Conservation (phyloP, 2,329 filamentous ascomycete genomes). For the Kalaharituber pfeilii region DNA sequence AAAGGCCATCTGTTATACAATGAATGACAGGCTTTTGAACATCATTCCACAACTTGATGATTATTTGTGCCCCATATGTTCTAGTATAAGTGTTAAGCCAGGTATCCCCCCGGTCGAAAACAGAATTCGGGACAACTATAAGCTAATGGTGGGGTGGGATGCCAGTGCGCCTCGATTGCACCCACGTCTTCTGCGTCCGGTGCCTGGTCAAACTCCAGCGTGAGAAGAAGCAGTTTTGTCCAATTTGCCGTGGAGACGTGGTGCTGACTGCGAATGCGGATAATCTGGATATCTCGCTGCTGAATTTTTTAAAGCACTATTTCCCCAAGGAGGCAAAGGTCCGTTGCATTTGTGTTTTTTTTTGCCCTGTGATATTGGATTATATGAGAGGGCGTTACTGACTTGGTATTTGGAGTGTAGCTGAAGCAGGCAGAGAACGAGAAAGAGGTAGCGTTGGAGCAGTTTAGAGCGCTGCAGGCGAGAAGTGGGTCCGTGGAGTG, state of each 20-base stretch:
- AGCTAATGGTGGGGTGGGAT: no score
- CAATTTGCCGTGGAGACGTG: slow-evolving; percentile 55
- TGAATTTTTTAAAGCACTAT: slow-evolving; percentile 54
- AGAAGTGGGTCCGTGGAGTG: no score
- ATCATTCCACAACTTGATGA: slow-evolving; percentile 70
- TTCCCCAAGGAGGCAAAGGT: slow-evolving; percentile 54
- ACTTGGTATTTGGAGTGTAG: not conserved
- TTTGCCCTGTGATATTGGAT: not conserved
- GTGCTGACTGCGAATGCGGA: slow-evolving; percentile 52
- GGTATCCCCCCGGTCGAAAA: no score
- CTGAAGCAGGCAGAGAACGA: slow-evolving; percentile 53
- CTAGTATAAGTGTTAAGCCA: slow-evolving; percentile 64
- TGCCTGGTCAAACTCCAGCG: slow-evolving; percentile 68
- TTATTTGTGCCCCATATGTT: slow-evolving; percentile 67
- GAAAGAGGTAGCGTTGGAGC: slow-evolving; percentile 52
- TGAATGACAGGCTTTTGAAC: slow-evolving; percentile 53
- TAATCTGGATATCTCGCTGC: slow-evolving; percentile 50
- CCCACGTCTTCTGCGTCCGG: slow-evolving; percentile 66
- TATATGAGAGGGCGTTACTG: not conserved
- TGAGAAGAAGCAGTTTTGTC: slow-evolving; percentile 49
- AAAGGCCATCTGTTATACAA: slow-evolving; percentile 55
- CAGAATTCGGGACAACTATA: no score
- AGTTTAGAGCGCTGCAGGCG: slow-evolving; percentile 42
- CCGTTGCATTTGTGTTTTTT: slow-evolving; percentile 1
- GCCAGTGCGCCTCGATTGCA: slow-evolving; percentile 56